Evolutionary conservation across 768 basidiomycete species (phyloP), one percentile per base, ranked within the genome.

Genomic region (Baorangia bicolor): DNA sequence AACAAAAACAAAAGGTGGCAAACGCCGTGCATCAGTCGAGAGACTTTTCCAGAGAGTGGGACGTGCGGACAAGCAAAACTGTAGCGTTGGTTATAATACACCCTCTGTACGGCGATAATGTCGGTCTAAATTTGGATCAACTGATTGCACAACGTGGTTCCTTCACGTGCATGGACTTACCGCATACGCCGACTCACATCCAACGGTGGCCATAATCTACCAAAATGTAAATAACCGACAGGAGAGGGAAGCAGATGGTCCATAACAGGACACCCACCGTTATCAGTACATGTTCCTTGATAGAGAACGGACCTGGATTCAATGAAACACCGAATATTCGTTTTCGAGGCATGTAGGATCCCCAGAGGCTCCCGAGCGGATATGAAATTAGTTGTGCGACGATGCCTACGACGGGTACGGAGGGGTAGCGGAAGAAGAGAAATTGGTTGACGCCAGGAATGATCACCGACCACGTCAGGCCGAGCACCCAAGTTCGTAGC

Each of bases 401-500:
- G 40, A 89, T 76, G 68, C 77, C 75, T n/a, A 77, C 78, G 57
- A 91, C 78, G 23, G 75, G 74, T 13, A 90, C 83, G 31, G 79
- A 79, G 4, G 90, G 89, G 64, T 82, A 87, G 16, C 87, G 85
- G 72, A 90, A 88, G 77, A 81, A 86, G 73, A 89, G 86, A 73
- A 89, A 87, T 57, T 88, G 88, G 64, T 91, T 88, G 48, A 86
- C 69, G 25, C 82, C 85, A 5, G 85, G 77, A 50, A 85, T 77
- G 64, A 90, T 59, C 34, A 90, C 80, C 5, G 88, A 80, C 79
- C 82, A 90, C 33, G 81, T 58, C 16, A 93, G 53, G 46, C 94
- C 94, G 43, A 95, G 76, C 7, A 79, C 70, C 87, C 87, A 90
- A 4, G 83, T 80, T 33, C 90, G 84, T 40, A 91, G 41, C 0